Evolutionary conservation across 192 early-diverging fungal genomes (phyloP), one percentile per base, ranked within the genome.

Genomic region (Hyaloraphidium curvatum): DNA sequence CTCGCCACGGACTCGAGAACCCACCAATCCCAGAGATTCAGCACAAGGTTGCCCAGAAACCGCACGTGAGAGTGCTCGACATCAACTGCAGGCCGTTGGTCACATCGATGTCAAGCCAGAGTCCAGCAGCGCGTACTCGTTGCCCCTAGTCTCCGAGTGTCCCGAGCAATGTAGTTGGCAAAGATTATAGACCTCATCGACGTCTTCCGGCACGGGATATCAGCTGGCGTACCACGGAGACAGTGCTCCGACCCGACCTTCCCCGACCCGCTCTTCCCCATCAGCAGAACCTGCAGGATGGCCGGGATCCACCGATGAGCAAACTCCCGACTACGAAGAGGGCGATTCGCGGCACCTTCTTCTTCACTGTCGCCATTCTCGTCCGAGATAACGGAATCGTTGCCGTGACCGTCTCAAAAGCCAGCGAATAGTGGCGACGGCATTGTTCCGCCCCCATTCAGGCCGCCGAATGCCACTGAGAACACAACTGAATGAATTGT

Each of bases 1-100:
- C n/a, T n/a, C n/a, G n/a, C n/a, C n/a, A n/a, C n/a, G 31, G 4
- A 33, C 31, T 33, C 31, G 27, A 51, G n/a, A n/a, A n/a, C n/a
- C n/a, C n/a, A n/a, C n/a, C n/a, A 90, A 63, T 97, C 90, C 94
- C 94, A 98, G 54, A 98, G 72, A 59, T 95, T 94, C n/a, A 98
- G 80, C 9, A 84, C 82, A 58, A 98, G 64, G 58, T 94, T 91
- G 40, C 94, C 90, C 39, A 98, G 76, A 55, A 95, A 92, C 50
- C 87, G 77, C 31, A 98, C 90, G 41, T 89, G 83, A 14, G 88
- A 89, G 55, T 98, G 87, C 61, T 98, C 91, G 25, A 98, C 89
- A 62, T 98, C 94, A 51, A 98, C 83, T 88, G 59, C 48, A 43
- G 21, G 1, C 5, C 39, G 21, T 23, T 27, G 4, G 41, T 26